A percentile compares a stretch with the other conserved stretches of the same genome.
These are phyloP conservation scores for Monosporozyma aerobia DNA, from an alignment of 805 yeast genomes.

Conservation along the genomic window DNA sequence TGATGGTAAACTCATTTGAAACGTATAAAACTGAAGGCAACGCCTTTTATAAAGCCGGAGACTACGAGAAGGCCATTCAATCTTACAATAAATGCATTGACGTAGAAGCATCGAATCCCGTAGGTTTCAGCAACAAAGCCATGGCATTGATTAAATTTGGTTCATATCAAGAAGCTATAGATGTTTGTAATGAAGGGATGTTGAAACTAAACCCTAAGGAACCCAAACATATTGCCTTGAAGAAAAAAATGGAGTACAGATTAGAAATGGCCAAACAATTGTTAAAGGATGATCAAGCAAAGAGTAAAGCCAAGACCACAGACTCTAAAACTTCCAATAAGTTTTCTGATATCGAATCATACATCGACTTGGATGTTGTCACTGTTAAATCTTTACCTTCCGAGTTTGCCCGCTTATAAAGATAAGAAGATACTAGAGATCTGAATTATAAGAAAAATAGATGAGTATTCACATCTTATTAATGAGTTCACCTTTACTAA, in stretches of 20 bases:
- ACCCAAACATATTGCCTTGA: slow-evolving; percentile 27
- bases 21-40: slow-evolving; percentile 39
- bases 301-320: background rate
- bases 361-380: slow-evolving; percentile 28
- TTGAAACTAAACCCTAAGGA: background rate
- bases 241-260: slow-evolving; percentile 45
- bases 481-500: no score
- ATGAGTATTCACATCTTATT: no score
- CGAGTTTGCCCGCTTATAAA: slow-evolving; percentile 19
- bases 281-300: background rate
- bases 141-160: slow-evolving; percentile 48
- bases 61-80: slow-evolving; percentile 43
- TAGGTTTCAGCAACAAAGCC: slow-evolving; percentile 60
- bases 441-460: background rate
- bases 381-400: slow-evolving; percentile 39
- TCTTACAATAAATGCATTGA: slow-evolving; percentile 49
- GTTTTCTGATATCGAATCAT: background rate
- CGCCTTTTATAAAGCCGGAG: slow-evolving; percentile 36
- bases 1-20: slow-evolving; percentile 8
- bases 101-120: slow-evolving; percentile 40
- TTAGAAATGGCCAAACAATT: slow-evolving; percentile 34
- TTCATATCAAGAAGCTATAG: slow-evolving; percentile 41
- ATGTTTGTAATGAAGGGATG: slow-evolving; percentile 45
- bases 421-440: background rate
- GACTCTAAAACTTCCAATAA: no score